Evolutionary conservation across 78 protist species (phyloP).

Genomic region (Mantamonas sphyraenae): DNA sequence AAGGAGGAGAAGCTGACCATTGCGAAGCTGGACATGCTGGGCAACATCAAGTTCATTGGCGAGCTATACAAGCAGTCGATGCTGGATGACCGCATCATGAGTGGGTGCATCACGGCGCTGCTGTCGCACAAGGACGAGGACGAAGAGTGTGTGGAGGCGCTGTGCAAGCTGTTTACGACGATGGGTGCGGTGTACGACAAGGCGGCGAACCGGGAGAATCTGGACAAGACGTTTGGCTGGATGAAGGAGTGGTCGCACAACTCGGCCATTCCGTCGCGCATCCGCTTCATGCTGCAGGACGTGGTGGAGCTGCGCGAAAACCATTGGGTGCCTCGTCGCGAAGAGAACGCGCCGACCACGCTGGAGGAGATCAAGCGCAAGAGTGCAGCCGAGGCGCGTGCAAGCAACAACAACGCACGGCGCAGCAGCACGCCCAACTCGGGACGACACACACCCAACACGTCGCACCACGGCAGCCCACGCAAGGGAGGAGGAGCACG

Average conservation of each 20-base stretch:
- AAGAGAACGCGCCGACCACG: no score
- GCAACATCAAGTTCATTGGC: constrained; percentile 40
- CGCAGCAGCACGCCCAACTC: no score
- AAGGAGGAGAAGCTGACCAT: constrained; percentile 11
- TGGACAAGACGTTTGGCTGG: constrained; percentile 5
- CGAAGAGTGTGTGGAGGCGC: not conserved
- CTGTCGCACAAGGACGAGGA: not conserved
- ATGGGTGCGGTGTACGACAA: no score
- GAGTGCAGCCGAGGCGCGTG: no score
- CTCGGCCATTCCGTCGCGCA: not conserved
- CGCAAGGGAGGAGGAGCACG: no score
- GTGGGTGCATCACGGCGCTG: not conserved
- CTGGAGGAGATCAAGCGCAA: no score
- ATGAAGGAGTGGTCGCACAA: not conserved
- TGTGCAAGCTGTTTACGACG: constrained; percentile 14
- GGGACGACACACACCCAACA: no score
- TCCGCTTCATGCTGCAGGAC: not conserved
- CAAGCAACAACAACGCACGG: no score
- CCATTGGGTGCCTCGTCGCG: not conserved
- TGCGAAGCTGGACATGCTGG: not conserved
- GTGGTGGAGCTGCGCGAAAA: not conserved
- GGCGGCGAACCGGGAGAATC: no score
- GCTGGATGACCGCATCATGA: constrained; percentile 27
- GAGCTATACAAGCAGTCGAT: constrained; percentile 16
- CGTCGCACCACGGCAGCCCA: no score